These are phyloP conservation scores for Cystobasidiaceae sp. DNA, from an alignment of 1,284 basidiomycete genomes.

Conservation along the genomic window DNA sequence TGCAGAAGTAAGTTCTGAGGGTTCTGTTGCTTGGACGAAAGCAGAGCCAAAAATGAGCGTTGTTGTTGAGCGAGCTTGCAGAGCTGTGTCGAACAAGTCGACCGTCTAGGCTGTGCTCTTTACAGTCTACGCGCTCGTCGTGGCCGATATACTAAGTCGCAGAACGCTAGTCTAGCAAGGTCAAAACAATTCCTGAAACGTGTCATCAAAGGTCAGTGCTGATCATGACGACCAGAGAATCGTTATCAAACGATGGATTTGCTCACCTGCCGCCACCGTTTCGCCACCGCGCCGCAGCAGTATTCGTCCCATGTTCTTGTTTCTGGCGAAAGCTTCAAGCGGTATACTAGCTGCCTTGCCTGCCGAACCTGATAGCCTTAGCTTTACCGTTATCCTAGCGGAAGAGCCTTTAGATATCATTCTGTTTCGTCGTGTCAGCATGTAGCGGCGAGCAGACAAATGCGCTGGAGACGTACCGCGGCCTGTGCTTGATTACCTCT, in stretches of 20 bases:
- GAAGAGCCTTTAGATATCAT: constrained; percentile 76
- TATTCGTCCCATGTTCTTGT: constrained; percentile 95
- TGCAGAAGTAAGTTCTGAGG: too few relatives aligned
- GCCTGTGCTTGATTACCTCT: constrained; percentile 66
- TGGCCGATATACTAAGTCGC: too few relatives aligned
- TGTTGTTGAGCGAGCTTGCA: too few relatives aligned
- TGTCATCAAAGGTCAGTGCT: not conserved
- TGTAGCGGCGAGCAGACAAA: not conserved
- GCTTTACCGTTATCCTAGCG: constrained; percentile 74
- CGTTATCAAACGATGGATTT: not conserved
- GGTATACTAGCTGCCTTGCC: constrained; percentile 62
- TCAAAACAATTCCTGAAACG: constrained; percentile 17
- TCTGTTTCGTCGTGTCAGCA: constrained; percentile 48
- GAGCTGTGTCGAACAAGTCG: too few relatives aligned
- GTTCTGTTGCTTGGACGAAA: too few relatives aligned
- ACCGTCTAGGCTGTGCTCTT: too few relatives aligned
- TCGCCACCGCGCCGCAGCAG: constrained; percentile 82
- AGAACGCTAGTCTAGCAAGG: constrained; percentile 8
- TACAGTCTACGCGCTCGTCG: too few relatives aligned
- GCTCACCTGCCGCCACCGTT: constrained; percentile 80
- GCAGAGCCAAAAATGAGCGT: too few relatives aligned
- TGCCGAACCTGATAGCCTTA: constrained; percentile 54
- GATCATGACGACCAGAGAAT: not conserved
- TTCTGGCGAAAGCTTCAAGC: constrained; percentile 76
- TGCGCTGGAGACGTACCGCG: constrained; percentile 56